phyloP scores from a whole-genome alignment of 2,329 filamentous ascomycete species.

The Dothideomycetes sp. region DNA sequence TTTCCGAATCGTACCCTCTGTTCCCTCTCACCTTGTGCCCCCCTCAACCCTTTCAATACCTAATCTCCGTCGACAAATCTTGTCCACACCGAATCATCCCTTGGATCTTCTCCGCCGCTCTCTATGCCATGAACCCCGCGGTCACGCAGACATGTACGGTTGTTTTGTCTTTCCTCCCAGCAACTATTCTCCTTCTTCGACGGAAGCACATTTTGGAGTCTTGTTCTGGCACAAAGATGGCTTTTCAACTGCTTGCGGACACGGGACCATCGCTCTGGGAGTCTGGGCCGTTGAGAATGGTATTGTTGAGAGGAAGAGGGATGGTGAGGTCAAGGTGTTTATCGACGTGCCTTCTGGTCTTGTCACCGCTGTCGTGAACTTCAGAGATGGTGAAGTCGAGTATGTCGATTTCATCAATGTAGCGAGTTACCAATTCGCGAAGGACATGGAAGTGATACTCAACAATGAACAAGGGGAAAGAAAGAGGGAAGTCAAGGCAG shows the following conservation, averaged over 20 bases:
- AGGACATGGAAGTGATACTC: neutral
- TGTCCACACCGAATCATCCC: slow-evolving; percentile 15
- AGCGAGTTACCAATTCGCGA: slow-evolving; percentile 9
- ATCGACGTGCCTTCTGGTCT: slow-evolving; percentile 15
- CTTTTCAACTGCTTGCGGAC: slow-evolving; percentile 44
- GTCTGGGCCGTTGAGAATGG: slow-evolving; percentile 29
- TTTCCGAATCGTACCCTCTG: slow-evolving; percentile 34
- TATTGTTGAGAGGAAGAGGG: slow-evolving; percentile 1
- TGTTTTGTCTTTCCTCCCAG: slow-evolving; percentile 37
- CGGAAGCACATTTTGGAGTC: slow-evolving; percentile 39
- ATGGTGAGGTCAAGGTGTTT: slow-evolving; percentile 9
- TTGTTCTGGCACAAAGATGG: slow-evolving; percentile 41
- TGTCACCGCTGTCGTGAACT: slow-evolving; percentile 9
- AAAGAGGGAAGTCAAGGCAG: neutral
- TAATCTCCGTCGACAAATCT: slow-evolving; percentile 30
- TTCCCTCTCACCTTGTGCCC: slow-evolving; percentile 29
- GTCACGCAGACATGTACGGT: slow-evolving; percentile 45
- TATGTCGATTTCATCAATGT: slow-evolving; percentile 16
- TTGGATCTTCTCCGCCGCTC: slow-evolving; percentile 28
- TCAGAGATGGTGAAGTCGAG: neutral
- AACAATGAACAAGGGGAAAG: neutral
- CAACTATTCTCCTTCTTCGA: too few relatives aligned
- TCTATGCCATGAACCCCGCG: slow-evolving; percentile 40
- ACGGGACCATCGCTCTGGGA: slow-evolving; percentile 43
- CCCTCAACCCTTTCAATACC: slow-evolving; percentile 34